These are phyloP conservation scores for Olyra latifolia DNA, from an alignment of 176 grass and related monocot species.

Conservation along the genomic window DNA sequence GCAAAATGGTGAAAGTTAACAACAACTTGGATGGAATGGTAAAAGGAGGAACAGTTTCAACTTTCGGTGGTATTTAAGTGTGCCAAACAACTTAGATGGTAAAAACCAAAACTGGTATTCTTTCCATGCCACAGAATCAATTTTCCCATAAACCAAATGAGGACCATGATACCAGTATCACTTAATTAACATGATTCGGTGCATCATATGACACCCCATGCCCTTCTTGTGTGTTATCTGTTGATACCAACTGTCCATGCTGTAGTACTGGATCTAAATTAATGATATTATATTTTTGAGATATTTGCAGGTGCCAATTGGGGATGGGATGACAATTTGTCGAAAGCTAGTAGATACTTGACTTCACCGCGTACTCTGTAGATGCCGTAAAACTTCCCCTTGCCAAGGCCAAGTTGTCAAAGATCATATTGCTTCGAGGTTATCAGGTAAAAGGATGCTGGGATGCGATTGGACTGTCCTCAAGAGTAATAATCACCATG, in stretches of 20 bases:
- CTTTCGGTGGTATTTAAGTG: no score
- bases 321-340: slow-evolving; percentile 97
- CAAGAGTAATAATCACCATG: neutral
- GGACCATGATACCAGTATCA: neutral
- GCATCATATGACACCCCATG: neutral
- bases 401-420: neutral
- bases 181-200: neutral
- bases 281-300: slow-evolving; percentile 30
- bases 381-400: neutral
- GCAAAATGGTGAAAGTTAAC: no score
- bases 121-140: no score
- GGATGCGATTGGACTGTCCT: neutral
- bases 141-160: no score
- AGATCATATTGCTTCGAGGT: neutral
- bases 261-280: neutral
- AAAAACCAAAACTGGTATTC: no score
- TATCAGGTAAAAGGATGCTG: slow-evolving; percentile 7
- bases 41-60: no score
- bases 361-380: slow-evolving; percentile 9
- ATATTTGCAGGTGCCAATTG: slow-evolving; percentile 71
- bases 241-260: neutral
- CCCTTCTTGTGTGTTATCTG: neutral
- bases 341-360: slow-evolving; percentile 59
- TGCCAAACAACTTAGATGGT: no score
- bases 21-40: no score